Conservation (phyloP, 2,329 filamentous ascomycete species). For the Verruconis gallopava region DNA sequence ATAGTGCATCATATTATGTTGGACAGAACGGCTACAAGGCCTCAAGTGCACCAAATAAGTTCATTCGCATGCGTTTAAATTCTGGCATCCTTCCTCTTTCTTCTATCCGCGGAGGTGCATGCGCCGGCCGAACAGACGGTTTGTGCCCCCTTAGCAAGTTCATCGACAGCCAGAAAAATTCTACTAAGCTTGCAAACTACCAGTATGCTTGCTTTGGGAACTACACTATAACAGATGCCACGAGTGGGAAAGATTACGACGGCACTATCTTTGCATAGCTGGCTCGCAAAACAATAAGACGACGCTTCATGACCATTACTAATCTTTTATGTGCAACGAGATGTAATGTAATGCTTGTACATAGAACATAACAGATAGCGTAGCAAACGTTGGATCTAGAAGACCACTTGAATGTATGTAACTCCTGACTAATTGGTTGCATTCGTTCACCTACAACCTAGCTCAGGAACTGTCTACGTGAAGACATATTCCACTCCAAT, state of each 20-base stretch:
- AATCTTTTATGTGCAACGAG: too few relatives aligned
- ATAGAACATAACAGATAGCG: too few relatives aligned
- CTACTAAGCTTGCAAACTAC: conserved; percentile 31
- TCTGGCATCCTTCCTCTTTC: conserved; percentile 36
- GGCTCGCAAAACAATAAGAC: not conserved
- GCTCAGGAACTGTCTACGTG: too few relatives aligned
- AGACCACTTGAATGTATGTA: too few relatives aligned
- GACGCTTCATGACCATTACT: not conserved
- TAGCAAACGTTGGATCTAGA: too few relatives aligned
- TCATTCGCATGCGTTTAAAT: conserved; percentile 38
- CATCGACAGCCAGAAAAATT: conserved; percentile 27
- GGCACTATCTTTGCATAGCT: too few relatives aligned
- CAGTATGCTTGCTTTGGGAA: conserved; percentile 37
- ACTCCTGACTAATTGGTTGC: too few relatives aligned
- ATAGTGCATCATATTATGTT: conserved; percentile 30
- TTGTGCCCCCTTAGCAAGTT: conserved; percentile 32
- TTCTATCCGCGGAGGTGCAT: conserved; percentile 35
- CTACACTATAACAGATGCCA: conserved; percentile 29
- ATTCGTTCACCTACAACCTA: too few relatives aligned
- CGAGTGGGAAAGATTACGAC: conserved; percentile 31
- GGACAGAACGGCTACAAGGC: conserved; percentile 34
- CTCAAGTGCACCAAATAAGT: conserved; percentile 28
- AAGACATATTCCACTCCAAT: too few relatives aligned
- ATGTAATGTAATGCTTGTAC: too few relatives aligned
- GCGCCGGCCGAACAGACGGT: conserved; percentile 31